Conservation (phyloP, 176 grass and related monocot genomes). For the Luzula sylvatica region DNA sequence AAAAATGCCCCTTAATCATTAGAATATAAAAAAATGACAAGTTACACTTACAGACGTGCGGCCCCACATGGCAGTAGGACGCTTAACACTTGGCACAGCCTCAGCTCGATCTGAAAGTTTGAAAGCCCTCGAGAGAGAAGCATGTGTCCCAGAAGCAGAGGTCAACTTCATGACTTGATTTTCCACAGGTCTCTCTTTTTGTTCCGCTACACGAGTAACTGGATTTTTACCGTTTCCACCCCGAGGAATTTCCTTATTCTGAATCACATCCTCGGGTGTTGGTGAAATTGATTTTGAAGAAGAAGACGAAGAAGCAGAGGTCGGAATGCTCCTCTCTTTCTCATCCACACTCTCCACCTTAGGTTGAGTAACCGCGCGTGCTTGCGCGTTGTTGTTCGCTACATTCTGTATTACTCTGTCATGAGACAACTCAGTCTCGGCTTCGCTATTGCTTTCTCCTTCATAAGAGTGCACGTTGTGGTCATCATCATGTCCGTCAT, state of each 20-base stretch:
- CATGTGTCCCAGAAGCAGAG: slow-evolving; percentile 4
- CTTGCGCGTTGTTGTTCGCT: not conserved
- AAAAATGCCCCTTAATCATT: not conserved
- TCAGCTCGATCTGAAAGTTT: slow-evolving; percentile 9
- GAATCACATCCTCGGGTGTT: slow-evolving; percentile 1
- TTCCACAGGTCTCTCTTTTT: too few species aligned
- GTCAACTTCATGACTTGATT: slow-evolving; percentile 2
- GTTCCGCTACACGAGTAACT: not conserved
- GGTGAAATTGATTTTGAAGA: not conserved
- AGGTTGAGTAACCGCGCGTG: not conserved
- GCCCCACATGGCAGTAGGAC: slow-evolving; percentile 54
- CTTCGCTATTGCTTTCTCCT: slow-evolving; percentile 31
- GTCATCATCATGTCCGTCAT: slow-evolving; percentile 2
- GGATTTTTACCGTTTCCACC: not conserved
- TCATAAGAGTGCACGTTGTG: not conserved
- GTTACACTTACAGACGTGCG: slow-evolving; percentile 78
- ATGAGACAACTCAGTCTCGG: slow-evolving; percentile 27
- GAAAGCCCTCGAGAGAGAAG: slow-evolving; percentile 7
- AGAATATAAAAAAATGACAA: slow-evolving; percentile 9
- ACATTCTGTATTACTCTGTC: slow-evolving; percentile 45
- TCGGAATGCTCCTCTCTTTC: slow-evolving; percentile 2
- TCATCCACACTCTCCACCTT: not conserved
- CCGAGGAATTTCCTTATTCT: not conserved
- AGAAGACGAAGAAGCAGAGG: slow-evolving; percentile 7
- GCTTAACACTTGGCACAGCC: slow-evolving; percentile 17